phyloP scores from a whole-genome alignment of 139 green algal species.

The Chlorella sp. region DNA sequence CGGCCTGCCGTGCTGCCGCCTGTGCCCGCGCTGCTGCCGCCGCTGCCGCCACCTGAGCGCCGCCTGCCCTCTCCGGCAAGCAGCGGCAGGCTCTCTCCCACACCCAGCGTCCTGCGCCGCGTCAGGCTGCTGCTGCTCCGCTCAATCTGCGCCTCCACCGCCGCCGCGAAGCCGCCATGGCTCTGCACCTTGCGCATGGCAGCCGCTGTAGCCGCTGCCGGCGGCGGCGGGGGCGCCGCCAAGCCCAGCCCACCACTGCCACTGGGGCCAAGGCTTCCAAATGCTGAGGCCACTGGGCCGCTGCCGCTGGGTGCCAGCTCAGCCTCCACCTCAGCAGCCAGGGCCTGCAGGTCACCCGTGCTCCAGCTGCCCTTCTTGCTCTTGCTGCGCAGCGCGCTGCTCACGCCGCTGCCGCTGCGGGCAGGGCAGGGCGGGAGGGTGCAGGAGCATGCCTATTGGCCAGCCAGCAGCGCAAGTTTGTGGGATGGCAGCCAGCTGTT shows the following conservation, averaged over 20 bases:
- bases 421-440: neutral
- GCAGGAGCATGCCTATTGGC: too few relatives aligned
- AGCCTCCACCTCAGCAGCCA: neutral
- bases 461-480: too few relatives aligned
- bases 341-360: conserved; percentile 20
- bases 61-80: neutral
- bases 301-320: too few relatives aligned
- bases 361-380: neutral
- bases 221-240: neutral
- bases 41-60: neutral
- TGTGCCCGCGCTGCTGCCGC: neutral
- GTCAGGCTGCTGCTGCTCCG: conserved; percentile 4
- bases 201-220: neutral
- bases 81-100: neutral
- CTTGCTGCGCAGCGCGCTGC: neutral
- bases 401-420: conserved; percentile 12
- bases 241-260: neutral
- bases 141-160: neutral
- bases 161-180: neutral
- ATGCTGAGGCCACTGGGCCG: too few relatives aligned
- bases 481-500: neutral
- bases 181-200: conserved; percentile 5
- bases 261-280: neutral
- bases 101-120: neutral
- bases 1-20: neutral